Percentiles rank a stretch among this genome's conserved stretches.
Evolutionary conservation across 1,284 basidiomycete genomes (phyloP).

Genomic region (Cystobasidiaceae sp.): DNA sequence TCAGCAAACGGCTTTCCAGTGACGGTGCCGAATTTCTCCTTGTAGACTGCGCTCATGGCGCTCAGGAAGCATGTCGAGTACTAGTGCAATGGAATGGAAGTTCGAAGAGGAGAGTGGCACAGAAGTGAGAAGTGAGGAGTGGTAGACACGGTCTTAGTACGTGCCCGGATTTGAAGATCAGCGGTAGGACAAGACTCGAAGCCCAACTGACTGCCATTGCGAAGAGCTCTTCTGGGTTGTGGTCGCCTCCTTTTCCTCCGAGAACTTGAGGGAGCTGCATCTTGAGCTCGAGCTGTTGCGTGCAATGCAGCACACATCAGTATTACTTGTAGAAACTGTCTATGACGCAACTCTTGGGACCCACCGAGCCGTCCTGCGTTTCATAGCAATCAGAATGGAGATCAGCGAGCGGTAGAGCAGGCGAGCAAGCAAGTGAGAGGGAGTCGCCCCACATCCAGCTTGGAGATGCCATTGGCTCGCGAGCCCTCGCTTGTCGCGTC

Average conservation of each 20-base stretch:
- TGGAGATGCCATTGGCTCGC: conserved; percentile 11
- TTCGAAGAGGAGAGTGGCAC: background rate
- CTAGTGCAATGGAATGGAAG: background rate
- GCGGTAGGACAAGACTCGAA: background rate
- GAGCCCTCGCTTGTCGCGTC: conserved; percentile 17
- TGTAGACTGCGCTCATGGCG: conserved; percentile 38
- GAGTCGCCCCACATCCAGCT: conserved; percentile 10
- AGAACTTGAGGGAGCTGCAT: conserved; percentile 23
- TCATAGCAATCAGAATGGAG: background rate
- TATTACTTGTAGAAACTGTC: background rate
- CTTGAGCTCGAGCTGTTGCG: conserved; percentile 33
- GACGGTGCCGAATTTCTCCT: conserved; percentile 29
- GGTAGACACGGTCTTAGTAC: no score
- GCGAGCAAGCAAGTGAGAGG: background rate
- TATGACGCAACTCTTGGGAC: conserved; percentile 8
- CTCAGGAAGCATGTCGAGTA: conserved; percentile 40
- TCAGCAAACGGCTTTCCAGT: conserved; percentile 28
- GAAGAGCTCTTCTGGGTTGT: conserved; percentile 30
- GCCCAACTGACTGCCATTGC: conserved; percentile 4
- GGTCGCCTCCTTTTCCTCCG: conserved; percentile 18
- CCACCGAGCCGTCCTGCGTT: conserved; percentile 15
- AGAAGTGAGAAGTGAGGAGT: background rate
- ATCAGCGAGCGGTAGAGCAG: background rate
- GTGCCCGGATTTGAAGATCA: background rate
- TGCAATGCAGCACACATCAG: no score